These are phyloP conservation scores for Pythium phragmitis DNA, from an alignment of 352 stramenopile genomes.

Conservation along the genomic window DNA sequence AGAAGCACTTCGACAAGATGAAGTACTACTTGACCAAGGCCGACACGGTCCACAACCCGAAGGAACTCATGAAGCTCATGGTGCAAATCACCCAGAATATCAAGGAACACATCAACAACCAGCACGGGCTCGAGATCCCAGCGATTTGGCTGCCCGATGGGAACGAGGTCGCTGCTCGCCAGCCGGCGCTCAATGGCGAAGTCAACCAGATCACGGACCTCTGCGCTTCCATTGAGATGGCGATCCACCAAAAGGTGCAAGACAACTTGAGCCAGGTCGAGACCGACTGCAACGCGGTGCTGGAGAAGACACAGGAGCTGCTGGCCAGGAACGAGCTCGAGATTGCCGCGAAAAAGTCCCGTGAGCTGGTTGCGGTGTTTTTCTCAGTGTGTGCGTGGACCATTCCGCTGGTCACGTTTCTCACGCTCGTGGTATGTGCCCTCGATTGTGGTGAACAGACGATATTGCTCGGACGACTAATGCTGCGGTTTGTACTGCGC, in stretches of 20 bases:
- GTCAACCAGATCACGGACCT: slow-evolving; percentile 53
- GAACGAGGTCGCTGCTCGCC: slow-evolving; percentile 4
- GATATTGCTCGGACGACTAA: neutral
- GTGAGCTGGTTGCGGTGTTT: slow-evolving; percentile 42
- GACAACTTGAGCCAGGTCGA: slow-evolving; percentile 64
- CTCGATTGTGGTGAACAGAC: neutral
- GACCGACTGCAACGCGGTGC: slow-evolving; percentile 36
- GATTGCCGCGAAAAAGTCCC: slow-evolving; percentile 40
- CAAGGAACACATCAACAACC: slow-evolving; percentile 66
- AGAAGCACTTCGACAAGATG: slow-evolving; percentile 51
- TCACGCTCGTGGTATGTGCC: slow-evolving; percentile 40
- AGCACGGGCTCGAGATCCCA: slow-evolving; percentile 59
- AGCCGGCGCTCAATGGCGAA: slow-evolving; percentile 29
- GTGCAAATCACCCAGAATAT: slow-evolving; percentile 70
- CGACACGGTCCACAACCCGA: slow-evolving; percentile 56
- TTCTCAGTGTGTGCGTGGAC: slow-evolving; percentile 45
- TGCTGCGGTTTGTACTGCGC: neutral
- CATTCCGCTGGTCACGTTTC: slow-evolving; percentile 42
- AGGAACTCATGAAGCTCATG: slow-evolving; percentile 70
- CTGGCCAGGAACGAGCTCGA: slow-evolving; percentile 42
- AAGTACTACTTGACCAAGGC: slow-evolving; percentile 71
- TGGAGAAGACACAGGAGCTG: slow-evolving; percentile 31
- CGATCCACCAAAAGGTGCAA: slow-evolving; percentile 68
- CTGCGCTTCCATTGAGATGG: slow-evolving; percentile 42
- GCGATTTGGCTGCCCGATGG: slow-evolving; percentile 49